phyloP scores from a whole-genome alignment of 1,139 yeast species.

The Yamadazyma trypodendri region DNA sequence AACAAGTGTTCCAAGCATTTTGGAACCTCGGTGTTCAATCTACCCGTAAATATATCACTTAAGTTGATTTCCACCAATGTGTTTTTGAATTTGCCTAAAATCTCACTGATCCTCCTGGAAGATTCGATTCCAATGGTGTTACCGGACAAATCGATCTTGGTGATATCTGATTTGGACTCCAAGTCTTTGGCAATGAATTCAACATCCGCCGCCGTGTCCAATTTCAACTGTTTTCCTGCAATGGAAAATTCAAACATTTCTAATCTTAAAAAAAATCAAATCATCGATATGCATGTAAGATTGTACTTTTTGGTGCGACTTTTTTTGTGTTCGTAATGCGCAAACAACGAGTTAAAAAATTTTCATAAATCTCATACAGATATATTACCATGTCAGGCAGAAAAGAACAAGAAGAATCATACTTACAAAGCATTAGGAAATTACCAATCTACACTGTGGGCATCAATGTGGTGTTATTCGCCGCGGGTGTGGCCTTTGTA shows the following conservation, averaged over 20 bases:
- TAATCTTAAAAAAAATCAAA: background rate
- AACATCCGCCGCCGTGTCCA: slow-evolving; percentile 72
- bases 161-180: slow-evolving; percentile 27
- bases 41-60: slow-evolving; percentile 91
- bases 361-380: background rate
- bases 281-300: no score
- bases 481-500: slow-evolving; percentile 70
- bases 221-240: slow-evolving; percentile 75
- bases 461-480: slow-evolving; percentile 62
- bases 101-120: slow-evolving; percentile 65
- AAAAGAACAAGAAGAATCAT: slow-evolving; percentile 32
- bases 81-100: slow-evolving; percentile 49
- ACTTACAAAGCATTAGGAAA: slow-evolving; percentile 52
- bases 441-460: slow-evolving; percentile 66
- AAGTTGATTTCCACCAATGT: slow-evolving; percentile 68
- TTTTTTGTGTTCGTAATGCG: no score
- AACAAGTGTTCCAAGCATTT: slow-evolving; percentile 69
- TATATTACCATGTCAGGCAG: slow-evolving; percentile 7
- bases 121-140: slow-evolving; percentile 94
- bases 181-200: slow-evolving; percentile 24
- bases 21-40: slow-evolving; percentile 93
- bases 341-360: background rate
- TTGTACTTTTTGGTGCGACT: no score
- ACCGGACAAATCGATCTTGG: slow-evolving; percentile 79
- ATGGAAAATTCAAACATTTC: slow-evolving; percentile 43